A percentile compares a stretch with the other conserved stretches of the same genome.
Conservation (phyloP, 352 stramenopile genomes). For the Pythium apleroticum region DNA sequence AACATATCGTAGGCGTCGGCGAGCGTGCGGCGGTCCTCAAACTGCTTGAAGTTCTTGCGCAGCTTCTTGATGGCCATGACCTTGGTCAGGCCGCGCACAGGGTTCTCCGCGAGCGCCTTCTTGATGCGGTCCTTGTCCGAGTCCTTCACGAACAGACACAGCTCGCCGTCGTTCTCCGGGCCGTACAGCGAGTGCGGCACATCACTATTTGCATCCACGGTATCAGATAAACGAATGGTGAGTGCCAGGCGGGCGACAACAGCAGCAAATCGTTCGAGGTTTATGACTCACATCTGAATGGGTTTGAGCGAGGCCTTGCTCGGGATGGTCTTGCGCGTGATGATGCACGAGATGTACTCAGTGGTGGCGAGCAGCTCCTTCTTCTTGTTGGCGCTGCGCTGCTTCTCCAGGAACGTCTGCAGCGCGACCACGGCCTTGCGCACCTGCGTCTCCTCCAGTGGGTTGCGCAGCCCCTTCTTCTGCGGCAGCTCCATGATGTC, state of each 20-base stretch:
- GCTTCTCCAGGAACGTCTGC: slow-evolving; percentile 55
- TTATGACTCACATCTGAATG: slow-evolving; percentile 61
- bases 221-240: background rate
- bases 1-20: slow-evolving; percentile 76
- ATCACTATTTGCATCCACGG: slow-evolving; percentile 28
- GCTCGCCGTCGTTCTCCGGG: slow-evolving; percentile 53
- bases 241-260: background rate
- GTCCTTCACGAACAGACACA: slow-evolving; percentile 84
- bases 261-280: too few relatives aligned
- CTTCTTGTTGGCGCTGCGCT: slow-evolving; percentile 51
- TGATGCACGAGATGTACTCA: slow-evolving; percentile 65
- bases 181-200: slow-evolving; percentile 57
- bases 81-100: slow-evolving; percentile 60
- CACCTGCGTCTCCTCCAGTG: slow-evolving; percentile 72
- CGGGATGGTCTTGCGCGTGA: slow-evolving; percentile 74
- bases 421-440: slow-evolving; percentile 68
- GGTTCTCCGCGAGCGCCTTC: slow-evolving; percentile 53
- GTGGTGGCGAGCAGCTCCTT: slow-evolving; percentile 54
- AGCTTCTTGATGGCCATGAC: slow-evolving; percentile 84
- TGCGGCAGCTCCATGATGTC: slow-evolving; percentile 26
- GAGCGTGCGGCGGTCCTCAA: slow-evolving; percentile 74
- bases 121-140: slow-evolving; percentile 86
- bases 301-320: slow-evolving; percentile 68
- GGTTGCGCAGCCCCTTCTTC: slow-evolving; percentile 67
- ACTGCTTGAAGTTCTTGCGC: slow-evolving; percentile 74